Evolutionary conservation across 768 basidiomycete species (phyloP).

Genomic region (Stropharia rugosoannulata): DNA sequence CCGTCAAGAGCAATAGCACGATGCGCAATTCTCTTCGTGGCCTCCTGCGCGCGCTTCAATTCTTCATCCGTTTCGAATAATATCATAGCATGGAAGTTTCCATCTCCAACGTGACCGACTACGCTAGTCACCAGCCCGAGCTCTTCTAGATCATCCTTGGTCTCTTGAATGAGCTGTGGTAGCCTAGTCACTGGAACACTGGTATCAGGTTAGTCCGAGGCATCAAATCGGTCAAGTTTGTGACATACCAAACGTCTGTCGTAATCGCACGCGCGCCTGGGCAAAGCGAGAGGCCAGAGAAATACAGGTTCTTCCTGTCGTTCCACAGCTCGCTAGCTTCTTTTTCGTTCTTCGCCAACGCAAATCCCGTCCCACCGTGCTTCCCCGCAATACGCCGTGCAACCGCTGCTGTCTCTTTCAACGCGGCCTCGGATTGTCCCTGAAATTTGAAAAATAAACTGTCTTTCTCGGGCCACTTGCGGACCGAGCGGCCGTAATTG

Average conservation of each 20-base stretch:
- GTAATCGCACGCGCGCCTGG: conserved; percentile 60
- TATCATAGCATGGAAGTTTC: conserved; percentile 51
- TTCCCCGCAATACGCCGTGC: conserved; percentile 57
- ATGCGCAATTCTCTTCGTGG: conserved; percentile 60
- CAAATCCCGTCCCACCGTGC: conserved; percentile 68
- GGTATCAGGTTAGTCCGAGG: not conserved
- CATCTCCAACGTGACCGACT: conserved; percentile 80
- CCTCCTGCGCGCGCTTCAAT: conserved; percentile 34
- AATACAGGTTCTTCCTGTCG: conserved; percentile 67
- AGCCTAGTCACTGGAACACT: conserved; percentile 66
- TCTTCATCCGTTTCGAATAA: conserved; percentile 64
- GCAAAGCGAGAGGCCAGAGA: conserved; percentile 51
- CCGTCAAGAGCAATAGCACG: conserved; percentile 72
- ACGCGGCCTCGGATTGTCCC: conserved; percentile 54
- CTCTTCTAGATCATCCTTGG: conserved; percentile 63
- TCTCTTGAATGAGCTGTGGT: conserved; percentile 64
- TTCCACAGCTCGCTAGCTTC: conserved; percentile 77
- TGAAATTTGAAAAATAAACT: conserved; percentile 89
- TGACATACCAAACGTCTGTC: conserved; percentile 72
- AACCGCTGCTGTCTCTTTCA: conserved; percentile 56
- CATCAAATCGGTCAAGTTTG: not conserved
- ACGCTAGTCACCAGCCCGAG: conserved; percentile 60
- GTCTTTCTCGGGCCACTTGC: conserved; percentile 61
- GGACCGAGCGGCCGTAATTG: conserved; percentile 46
- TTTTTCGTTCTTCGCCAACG: conserved; percentile 57